Conservation (phyloP, 2,329 filamentous ascomycete species). For the Bipolaris bicolor region DNA sequence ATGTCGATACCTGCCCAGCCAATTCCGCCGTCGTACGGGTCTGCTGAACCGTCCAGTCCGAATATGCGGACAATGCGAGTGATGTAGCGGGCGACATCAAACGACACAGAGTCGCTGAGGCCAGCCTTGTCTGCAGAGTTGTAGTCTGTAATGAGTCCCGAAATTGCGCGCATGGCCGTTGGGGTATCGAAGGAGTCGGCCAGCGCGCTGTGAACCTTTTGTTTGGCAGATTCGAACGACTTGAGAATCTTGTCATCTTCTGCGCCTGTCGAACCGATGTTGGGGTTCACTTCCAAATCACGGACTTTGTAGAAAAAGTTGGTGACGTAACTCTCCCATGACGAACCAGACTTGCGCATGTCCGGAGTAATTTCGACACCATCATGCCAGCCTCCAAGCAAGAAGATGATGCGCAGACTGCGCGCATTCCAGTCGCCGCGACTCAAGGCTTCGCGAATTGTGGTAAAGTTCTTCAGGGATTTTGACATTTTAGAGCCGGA, state of each 20-base stretch:
- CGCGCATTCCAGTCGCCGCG: constrained; percentile 75
- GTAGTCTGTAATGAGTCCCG: constrained; percentile 76
- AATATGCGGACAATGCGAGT: constrained; percentile 85
- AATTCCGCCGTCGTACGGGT: constrained; percentile 55
- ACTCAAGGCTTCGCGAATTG: constrained; percentile 80
- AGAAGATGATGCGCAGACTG: constrained; percentile 81
- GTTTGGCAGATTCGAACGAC: constrained; percentile 61
- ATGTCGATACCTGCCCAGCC: constrained; percentile 72
- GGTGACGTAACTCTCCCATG: constrained; percentile 81
- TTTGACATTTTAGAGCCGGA: constrained; percentile 96
- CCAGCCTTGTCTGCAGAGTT: constrained; percentile 60
- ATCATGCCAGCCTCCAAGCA: constrained; percentile 88
- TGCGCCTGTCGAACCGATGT: constrained; percentile 34
- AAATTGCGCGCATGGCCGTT: constrained; percentile 76
- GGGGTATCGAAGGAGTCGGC: constrained; percentile 89
- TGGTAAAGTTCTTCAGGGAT: constrained; percentile 93
- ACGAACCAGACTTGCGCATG: constrained; percentile 73
- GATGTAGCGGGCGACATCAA: constrained; percentile 73
- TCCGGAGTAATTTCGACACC: constrained; percentile 89
- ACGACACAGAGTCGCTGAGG: constrained; percentile 56
- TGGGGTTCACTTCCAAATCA: constrained; percentile 53
- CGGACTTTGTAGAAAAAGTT: constrained; percentile 69
- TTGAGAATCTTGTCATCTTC: constrained; percentile 53
- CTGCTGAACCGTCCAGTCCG: constrained; percentile 70
- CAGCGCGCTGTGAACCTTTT: constrained; percentile 68